These are phyloP conservation scores for Bryoerythrophyllum caledonicum DNA, from an alignment of 225 moss, liverwort and hornwort genomes.

Conservation along the genomic window DNA sequence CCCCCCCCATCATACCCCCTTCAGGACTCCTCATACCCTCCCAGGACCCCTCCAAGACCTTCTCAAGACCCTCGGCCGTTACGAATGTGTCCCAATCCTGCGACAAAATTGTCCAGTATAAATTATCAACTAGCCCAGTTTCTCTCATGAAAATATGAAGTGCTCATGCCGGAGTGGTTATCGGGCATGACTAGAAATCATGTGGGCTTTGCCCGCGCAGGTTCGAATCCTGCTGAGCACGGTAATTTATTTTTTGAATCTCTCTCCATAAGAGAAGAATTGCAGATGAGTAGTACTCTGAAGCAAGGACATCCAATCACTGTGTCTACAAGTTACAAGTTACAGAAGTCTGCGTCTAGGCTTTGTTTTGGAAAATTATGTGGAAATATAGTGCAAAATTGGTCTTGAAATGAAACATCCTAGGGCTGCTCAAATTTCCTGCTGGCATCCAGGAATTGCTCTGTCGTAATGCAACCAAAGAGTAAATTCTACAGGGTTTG, in stretches of 20 bases:
- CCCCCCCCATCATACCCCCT: too few species aligned
- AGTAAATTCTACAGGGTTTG: slow-evolving; percentile 1
- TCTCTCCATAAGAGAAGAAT: too few species aligned
- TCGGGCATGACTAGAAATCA: slow-evolving; percentile 90
- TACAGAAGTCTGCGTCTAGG: not conserved
- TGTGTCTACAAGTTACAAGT: not conserved
- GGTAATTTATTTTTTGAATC: too few species aligned
- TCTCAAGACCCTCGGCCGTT: too few species aligned
- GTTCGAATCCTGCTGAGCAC: slow-evolving; percentile 83
- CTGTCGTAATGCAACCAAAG: slow-evolving; percentile 1
- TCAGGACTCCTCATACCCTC: too few species aligned
- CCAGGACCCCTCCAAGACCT: not conserved
- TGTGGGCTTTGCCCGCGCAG: slow-evolving; percentile 85
- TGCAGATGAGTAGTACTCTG: not conserved
- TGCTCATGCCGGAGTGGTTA: slow-evolving; percentile 96
- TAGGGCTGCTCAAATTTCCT: slow-evolving; percentile 4
- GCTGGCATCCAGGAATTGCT: slow-evolving; percentile 18
- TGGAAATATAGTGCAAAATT: slow-evolving; percentile 36
- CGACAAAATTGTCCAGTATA: too few species aligned
- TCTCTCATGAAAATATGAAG: too few species aligned
- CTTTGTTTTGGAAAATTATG: not conserved
- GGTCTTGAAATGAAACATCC: not conserved
- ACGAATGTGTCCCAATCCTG: too few species aligned
- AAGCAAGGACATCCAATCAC: not conserved
- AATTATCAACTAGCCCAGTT: too few species aligned